A percentile compares a stretch with the other conserved stretches of the same genome.
These are phyloP conservation scores for Botrytis sinoallii DNA, from an alignment of 2,329 filamentous ascomycete genomes.

Conservation along the genomic window DNA sequence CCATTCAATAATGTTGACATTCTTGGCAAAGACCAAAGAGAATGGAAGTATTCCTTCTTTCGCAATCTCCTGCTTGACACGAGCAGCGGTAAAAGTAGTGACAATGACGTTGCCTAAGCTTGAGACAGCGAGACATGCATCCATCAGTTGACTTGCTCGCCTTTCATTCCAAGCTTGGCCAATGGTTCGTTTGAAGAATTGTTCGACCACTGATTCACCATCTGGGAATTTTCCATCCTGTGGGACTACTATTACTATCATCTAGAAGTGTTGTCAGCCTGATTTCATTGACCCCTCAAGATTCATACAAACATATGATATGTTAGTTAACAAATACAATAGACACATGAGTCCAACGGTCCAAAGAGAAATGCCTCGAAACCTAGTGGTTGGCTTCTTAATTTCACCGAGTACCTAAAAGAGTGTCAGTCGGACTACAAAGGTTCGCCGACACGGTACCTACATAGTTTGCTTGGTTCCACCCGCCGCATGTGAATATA, in stretches of 20 bases:
- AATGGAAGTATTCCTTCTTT: constrained; percentile 53
- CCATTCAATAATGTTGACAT: constrained; percentile 41
- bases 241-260: constrained; percentile 26
- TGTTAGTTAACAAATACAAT: constrained; percentile 41
- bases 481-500: constrained; percentile 44
- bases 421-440: constrained; percentile 38
- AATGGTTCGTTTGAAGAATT: constrained; percentile 41
- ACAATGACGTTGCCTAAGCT: constrained; percentile 48
- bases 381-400: constrained; percentile 27
- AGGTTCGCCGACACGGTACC: background rate
- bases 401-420: constrained; percentile 34
- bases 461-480: constrained; percentile 46
- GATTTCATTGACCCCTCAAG: constrained; percentile 4
- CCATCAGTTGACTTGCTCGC: constrained; percentile 37
- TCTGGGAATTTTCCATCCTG: background rate
- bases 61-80: constrained; percentile 59
- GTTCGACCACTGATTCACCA: constrained; percentile 32
- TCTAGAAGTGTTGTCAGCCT: constrained; percentile 23
- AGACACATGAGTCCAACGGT: constrained; percentile 35
- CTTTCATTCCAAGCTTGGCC: constrained; percentile 30
- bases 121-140: constrained; percentile 51
- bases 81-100: constrained; percentile 54
- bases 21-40: constrained; percentile 40
- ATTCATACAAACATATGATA: constrained; percentile 41
- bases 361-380: constrained; percentile 25